Evolutionary conservation across 306 rosid species (phyloP).

Genomic region (Argentina anserina): DNA sequence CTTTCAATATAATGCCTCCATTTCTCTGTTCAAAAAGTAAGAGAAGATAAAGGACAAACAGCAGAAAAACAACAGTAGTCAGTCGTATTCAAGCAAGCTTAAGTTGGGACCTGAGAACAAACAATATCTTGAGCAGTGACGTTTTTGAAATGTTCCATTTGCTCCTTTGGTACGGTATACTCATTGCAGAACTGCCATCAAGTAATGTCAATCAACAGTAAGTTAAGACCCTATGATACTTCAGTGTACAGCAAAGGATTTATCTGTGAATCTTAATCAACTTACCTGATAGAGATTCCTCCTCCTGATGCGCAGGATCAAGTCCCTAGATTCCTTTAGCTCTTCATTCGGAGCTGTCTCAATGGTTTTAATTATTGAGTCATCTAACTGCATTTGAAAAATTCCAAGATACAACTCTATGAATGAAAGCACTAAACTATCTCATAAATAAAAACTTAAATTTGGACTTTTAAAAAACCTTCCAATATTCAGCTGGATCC

Average conservation of each 20-base stretch:
- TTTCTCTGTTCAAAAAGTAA: conserved; percentile 41
- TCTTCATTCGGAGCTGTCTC: conserved; percentile 67
- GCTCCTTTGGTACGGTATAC: conserved; percentile 89
- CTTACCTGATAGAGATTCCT: conserved; percentile 80
- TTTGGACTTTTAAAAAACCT: conserved; percentile 46
- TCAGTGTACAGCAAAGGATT: conserved; percentile 1
- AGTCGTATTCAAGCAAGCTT: not conserved
- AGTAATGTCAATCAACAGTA: not conserved
- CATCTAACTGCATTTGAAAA: conserved; percentile 75
- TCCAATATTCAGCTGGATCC: conserved; percentile 83
- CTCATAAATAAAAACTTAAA: conserved; percentile 8
- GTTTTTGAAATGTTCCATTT: conserved; percentile 64
- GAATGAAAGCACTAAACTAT: conserved; percentile 10
- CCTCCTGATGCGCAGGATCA: conserved; percentile 79
- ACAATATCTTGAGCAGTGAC: conserved; percentile 90
- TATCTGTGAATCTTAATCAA: not conserved
- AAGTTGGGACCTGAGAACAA: conserved; percentile 70
- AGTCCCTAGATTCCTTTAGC: conserved; percentile 77
- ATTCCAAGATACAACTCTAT: conserved; percentile 5
- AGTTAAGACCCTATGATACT: not conserved
- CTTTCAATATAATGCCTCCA: conserved; percentile 71
- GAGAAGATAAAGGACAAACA: not conserved
- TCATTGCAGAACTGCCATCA: conserved; percentile 79
- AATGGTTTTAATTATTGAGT: conserved; percentile 70
- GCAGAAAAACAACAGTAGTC: conserved; percentile 4